Evolutionary conservation across 805 yeast species (phyloP).

Genomic region (Hyphopichia homilentoma): DNA sequence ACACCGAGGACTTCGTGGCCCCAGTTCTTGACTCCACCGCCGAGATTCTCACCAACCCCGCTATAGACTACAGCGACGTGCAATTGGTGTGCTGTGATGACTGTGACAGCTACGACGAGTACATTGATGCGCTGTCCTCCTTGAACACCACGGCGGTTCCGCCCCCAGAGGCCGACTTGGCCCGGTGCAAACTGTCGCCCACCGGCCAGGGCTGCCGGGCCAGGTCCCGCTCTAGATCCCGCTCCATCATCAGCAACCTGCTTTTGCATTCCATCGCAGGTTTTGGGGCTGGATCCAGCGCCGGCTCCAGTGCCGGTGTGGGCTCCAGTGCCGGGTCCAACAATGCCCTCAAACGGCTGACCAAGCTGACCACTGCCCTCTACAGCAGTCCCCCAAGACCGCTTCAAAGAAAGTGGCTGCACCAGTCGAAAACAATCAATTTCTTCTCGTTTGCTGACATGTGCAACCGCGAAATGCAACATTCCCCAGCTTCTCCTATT

Average conservation of each 20-base stretch:
- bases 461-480: slow-evolving; percentile 16
- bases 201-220: background rate
- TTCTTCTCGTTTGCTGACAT: slow-evolving; percentile 32
- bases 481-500: slow-evolving; percentile 1
- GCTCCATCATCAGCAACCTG: slow-evolving; percentile 18
- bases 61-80: slow-evolving; percentile 18
- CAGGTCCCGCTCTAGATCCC: slow-evolving; percentile 13
- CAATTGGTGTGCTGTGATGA: slow-evolving; percentile 19
- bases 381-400: background rate
- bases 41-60: slow-evolving; percentile 25
- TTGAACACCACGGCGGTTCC: slow-evolving; percentile 2
- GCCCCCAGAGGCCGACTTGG: background rate
- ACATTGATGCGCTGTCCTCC: slow-evolving; percentile 2
- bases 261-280: slow-evolving; percentile 15
- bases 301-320: background rate
- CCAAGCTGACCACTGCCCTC: background rate
- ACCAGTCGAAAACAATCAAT: slow-evolving; percentile 15
- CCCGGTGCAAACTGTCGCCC: background rate
- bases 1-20: slow-evolving; percentile 24
- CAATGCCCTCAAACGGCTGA: background rate
- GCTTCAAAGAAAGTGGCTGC: too few relatives aligned
- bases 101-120: slow-evolving; percentile 4
- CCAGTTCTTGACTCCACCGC: slow-evolving; percentile 31
- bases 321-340: background rate
- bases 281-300: background rate